Evolutionary conservation across 768 basidiomycete genomes (phyloP).

Genomic region (Dacryopinax spathularia): DNA sequence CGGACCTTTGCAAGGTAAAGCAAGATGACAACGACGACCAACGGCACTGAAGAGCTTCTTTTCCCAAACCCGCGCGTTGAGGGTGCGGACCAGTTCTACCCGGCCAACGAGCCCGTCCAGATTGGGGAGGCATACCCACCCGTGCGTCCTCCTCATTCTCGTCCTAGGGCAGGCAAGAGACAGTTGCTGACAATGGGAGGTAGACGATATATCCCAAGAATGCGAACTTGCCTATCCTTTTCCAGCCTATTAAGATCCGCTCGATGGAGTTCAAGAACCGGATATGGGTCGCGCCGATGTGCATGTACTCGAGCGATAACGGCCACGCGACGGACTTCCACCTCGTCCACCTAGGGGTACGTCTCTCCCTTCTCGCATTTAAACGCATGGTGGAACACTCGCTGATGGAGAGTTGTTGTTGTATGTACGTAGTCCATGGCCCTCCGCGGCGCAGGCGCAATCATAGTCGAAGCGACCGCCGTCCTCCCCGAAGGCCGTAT

Average conservation of each 20-base stretch:
- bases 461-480: conserved; percentile 61
- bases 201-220: conserved; percentile 35
- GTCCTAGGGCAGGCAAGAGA: no score
- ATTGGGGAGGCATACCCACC: neutral
- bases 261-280: conserved; percentile 58
- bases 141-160: neutral
- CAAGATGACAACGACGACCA: neutral
- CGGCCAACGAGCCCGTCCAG: neutral
- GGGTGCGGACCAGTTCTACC: neutral
- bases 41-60: neutral
- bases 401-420: conserved; percentile 1
- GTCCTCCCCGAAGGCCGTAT: conserved; percentile 65
- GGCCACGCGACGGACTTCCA: conserved; percentile 77
- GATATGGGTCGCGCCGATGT: conserved; percentile 69
- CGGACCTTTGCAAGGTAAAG: no score
- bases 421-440: conserved; percentile 24
- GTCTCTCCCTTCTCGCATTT: conserved; percentile 5
- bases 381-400: neutral
- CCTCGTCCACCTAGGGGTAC: conserved; percentile 57
- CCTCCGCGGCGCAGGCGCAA: conserved; percentile 52
- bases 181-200: no score
- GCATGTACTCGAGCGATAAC: conserved; percentile 60
- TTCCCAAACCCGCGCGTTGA: neutral
- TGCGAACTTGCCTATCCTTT: conserved; percentile 40
- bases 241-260: conserved; percentile 49